Percentiles rank a stretch among this genome's conserved stretches.
Evolutionary conservation across 805 yeast species (phyloP).

Genomic region (Suhomyces pyralidae): DNA sequence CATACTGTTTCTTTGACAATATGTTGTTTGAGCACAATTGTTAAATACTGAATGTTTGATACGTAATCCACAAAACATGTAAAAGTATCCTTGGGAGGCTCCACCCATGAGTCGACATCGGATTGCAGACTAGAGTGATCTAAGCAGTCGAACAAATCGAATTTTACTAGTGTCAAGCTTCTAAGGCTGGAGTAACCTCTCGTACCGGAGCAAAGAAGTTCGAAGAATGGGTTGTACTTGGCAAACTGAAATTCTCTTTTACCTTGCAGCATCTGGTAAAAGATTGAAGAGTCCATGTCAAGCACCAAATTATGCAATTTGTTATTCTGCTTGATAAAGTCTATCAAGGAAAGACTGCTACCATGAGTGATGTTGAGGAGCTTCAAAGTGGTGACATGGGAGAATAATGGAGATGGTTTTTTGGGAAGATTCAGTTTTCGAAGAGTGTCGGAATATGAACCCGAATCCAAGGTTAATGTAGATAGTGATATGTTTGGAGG

Average conservation of each 20-base stretch:
- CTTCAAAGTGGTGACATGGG: slow-evolving; percentile 34
- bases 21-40: slow-evolving; percentile 23
- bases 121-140: not conserved
- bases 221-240: slow-evolving; percentile 24
- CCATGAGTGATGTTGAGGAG: slow-evolving; percentile 40
- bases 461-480: slow-evolving; percentile 17
- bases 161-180: slow-evolving; percentile 27
- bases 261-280: slow-evolving; percentile 20
- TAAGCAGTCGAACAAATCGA: slow-evolving; percentile 24
- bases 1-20: slow-evolving; percentile 25
- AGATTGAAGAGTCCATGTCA: slow-evolving; percentile 50
- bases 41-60: slow-evolving; percentile 17
- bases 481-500: slow-evolving; percentile 10
- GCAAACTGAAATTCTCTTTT: slow-evolving; percentile 27
- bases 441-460: slow-evolving; percentile 18
- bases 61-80: slow-evolving; percentile 16
- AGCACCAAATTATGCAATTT: slow-evolving; percentile 39
- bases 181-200: slow-evolving; percentile 29
- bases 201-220: slow-evolving; percentile 32
- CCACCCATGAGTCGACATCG: slow-evolving; percentile 15
- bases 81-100: slow-evolving; percentile 20
- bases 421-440: slow-evolving; percentile 11
- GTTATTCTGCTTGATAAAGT: slow-evolving; percentile 38
- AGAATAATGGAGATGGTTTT: slow-evolving; percentile 34
- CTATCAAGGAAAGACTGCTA: slow-evolving; percentile 48